Evolutionary conservation across 768 basidiomycete species (phyloP).

Genomic region (Amanita rubescens): DNA sequence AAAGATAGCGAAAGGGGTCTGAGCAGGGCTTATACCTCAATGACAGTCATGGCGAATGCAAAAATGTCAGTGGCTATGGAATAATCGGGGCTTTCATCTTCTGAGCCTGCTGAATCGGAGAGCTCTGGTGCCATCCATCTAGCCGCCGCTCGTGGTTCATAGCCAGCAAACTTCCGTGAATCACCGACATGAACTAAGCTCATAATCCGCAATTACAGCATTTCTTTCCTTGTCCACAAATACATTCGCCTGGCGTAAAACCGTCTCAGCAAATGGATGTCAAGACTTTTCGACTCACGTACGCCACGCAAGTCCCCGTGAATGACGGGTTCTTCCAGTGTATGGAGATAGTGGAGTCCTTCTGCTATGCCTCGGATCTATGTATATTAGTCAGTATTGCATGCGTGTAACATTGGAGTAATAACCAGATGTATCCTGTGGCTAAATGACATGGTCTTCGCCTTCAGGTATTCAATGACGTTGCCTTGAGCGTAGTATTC

Average conservation of each 20-base stretch:
- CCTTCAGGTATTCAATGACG: neutral
- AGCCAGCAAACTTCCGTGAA: constrained; percentile 15
- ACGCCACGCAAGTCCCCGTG: constrained; percentile 23
- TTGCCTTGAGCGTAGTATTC: neutral
- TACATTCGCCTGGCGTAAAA: constrained; percentile 18
- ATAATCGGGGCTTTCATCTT: constrained; percentile 2
- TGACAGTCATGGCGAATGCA: constrained; percentile 20
- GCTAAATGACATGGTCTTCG: neutral
- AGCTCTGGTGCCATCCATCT: constrained; percentile 28
- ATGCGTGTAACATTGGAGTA: neutral
- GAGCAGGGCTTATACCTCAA: constrained; percentile 17
- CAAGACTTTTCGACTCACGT: no score
- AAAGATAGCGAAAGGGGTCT: neutral
- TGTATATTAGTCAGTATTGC: neutral
- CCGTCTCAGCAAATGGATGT: no score
- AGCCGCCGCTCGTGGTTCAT: constrained; percentile 17
- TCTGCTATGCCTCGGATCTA: constrained; percentile 7
- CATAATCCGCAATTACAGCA: constrained; percentile 23
- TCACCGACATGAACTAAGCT: constrained; percentile 18
- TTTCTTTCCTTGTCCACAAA: constrained; percentile 16
- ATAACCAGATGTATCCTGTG: neutral
- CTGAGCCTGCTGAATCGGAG: constrained; percentile 15
- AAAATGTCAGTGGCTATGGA: constrained; percentile 18
- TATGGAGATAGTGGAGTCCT: constrained; percentile 20
- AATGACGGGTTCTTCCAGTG: constrained; percentile 8